Percentiles rank a stretch among this genome's conserved stretches.
Conservation (phyloP, 495 filamentous ascomycete genomes). For the Daldinia vernicosa region DNA sequence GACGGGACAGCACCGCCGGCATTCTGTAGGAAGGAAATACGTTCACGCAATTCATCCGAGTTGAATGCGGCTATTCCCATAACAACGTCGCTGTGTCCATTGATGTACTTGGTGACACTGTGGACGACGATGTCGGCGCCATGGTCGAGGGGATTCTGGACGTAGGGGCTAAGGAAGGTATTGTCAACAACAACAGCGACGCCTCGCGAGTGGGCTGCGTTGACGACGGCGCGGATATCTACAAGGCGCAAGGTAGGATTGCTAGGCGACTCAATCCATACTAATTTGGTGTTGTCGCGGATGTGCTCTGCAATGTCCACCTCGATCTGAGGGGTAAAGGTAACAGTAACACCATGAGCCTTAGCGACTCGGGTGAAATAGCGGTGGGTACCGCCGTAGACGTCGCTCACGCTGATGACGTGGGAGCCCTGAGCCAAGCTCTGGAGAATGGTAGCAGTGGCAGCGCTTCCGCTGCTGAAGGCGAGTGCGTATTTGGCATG, state of each 20-base stretch:
- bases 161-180: slow-evolving; percentile 94
- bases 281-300: slow-evolving; percentile 86
- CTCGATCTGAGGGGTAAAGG: slow-evolving; percentile 92
- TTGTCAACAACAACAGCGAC: slow-evolving; percentile 98
- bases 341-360: slow-evolving; percentile 92
- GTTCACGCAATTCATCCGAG: slow-evolving; percentile 75
- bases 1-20: slow-evolving; percentile 95
- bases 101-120: slow-evolving; percentile 99
- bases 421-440: slow-evolving; percentile 91
- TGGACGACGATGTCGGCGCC: slow-evolving; percentile 99
- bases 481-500: slow-evolving; percentile 91
- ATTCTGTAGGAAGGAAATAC: slow-evolving; percentile 92
- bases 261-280: slow-evolving; percentile 96
- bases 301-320: slow-evolving; percentile 84
- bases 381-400: slow-evolving; percentile 96
- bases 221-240: slow-evolving; percentile 85
- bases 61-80: slow-evolving; percentile 99
- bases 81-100: slow-evolving; percentile 95
- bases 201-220: slow-evolving; percentile 83
- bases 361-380: slow-evolving; percentile 99
- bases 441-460: slow-evolving; percentile 92
- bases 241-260: slow-evolving; percentile 94
- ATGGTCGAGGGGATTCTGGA: slow-evolving; percentile 94
- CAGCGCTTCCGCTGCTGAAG: slow-evolving; percentile 93
- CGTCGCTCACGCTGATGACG: slow-evolving; percentile 93